Evolutionary conservation across 805 yeast species (phyloP), one percentile per base, ranked within the genome.

Genomic region (Lipomyces yamanashiensis): DNA sequence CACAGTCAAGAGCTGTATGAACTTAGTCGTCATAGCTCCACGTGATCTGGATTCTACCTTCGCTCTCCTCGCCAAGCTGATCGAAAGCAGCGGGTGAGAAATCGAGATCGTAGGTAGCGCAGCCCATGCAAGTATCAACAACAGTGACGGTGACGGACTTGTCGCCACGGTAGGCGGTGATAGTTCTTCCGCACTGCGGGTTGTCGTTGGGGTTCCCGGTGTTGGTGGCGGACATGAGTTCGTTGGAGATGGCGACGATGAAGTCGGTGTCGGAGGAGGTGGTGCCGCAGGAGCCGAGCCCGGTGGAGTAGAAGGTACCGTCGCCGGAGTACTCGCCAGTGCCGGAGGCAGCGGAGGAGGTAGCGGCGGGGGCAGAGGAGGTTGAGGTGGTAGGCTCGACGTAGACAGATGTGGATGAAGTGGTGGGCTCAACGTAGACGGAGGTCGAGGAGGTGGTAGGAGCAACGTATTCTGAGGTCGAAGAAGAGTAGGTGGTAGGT

Each of bases 11-110:
- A 28, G 28, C 5, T 28, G 28, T 28, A 28, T 28, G 28, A 13
- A 17, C 8, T 47, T 54, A 55, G 7, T 59, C 13, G 23, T 57
- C 60, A 76, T 77, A 80, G 62, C 77, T 73, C 89, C 89, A 85
- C 55, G 81, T 73, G 70, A 85, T 79, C 28, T 78, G 74, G 66
- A 86, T 80, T 66, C 86, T 81, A 50, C 89, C 89, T 69, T 79
- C 81, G 57, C 73, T 76, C 72, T 76, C 74, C 70, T 80, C 83
- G 15, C 87, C 88, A 64, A 85, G 75, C 66, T 76, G 70, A 44
- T 75, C 59, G 72, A 86, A 85, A 5, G 89, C 89, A 61, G 82
- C 71, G 8, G 88, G 88, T n/a, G 87, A 82, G 61, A 86, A 78
- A 70, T 85, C 89, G 63, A 85, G 80, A 70, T 80, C 84, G 62